Base-by-base conservation (phyloP, 1,284 basidiomycete genomes). In the Somion occarium region DNA sequence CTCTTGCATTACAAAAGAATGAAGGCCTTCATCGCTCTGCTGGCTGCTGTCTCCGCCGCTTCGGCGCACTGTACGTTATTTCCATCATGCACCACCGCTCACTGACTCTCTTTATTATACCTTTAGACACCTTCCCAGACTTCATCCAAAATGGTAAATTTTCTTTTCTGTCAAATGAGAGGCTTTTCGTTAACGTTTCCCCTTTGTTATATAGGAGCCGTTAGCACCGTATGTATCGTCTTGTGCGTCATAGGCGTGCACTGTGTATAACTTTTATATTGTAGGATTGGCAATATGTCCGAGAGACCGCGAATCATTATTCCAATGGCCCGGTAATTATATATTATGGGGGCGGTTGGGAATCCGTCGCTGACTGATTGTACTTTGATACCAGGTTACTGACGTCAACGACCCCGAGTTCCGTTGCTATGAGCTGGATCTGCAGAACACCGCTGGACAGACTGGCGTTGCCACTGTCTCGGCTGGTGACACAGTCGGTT, bases 371-470 rank as follows among this genome's bases (percentile, higher is more conserved):
- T 34, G 30, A 34, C 30, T 34, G 7, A 34, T 34, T 34, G 30
- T 34, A 5, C 23, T 38, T 3, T 46, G 12, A 38, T 45, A 37
- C 12, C 22, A 72, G 75, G 69, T 73, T 38, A 74, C 69, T 9
- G 70, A 73, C 58, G 73, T 76, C 20, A 71, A 60, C 1, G 71
- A 70, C 59, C 62, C 64, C 23, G 70, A 70, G 42, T 67, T 78
- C 58, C 71, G 73, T 18, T 78, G 75, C 67, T 76, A 74, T 59
- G 73, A 73, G 56, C 63, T 69, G 44, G 68, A 71, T 52, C 59
- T 67, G 15, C 64, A 59, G 13, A 59, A 64, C 46, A 63, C 61
- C 15, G 72, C 69, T n/a, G 64, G 64, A 23, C 50, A 63, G 43
- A 68, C 73, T 22, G 59, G 64, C 22, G 73, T 68, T 49, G 72